phyloP scores from a whole-genome alignment of 192 early-diverging fungal genomes.

The Coemansia sp. region DNA sequence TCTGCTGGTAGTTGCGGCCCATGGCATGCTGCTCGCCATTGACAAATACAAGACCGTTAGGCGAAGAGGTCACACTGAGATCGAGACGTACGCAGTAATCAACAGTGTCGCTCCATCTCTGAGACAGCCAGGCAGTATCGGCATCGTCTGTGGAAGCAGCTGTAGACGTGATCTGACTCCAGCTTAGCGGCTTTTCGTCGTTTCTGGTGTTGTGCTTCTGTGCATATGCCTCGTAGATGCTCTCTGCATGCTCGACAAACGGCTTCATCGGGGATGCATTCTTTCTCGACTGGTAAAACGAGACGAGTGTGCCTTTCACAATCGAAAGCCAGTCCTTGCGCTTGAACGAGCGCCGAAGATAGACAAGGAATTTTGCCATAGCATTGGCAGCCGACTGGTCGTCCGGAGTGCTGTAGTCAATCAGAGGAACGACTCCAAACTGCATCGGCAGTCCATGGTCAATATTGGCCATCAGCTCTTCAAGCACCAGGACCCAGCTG shows the following conservation, averaged over 20 bases:
- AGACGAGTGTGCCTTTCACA: conserved; percentile 25
- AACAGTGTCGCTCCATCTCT: conserved; percentile 33
- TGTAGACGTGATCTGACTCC: conserved; percentile 28
- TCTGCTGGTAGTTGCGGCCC: conserved; percentile 61
- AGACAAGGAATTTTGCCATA: conserved; percentile 39
- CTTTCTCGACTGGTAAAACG: conserved; percentile 11
- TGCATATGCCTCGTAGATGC: conserved; percentile 25
- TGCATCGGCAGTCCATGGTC: conserved; percentile 77
- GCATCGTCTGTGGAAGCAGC: not conserved
- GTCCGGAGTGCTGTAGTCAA: conserved; percentile 35
- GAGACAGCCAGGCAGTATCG: conserved; percentile 18
- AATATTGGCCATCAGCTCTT: conserved; percentile 65
- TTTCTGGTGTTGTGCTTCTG: conserved; percentile 33
- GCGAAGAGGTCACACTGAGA: conserved; percentile 29
- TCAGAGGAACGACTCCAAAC: conserved; percentile 79
- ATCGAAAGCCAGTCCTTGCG: conserved; percentile 35
- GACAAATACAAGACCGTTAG: conserved; percentile 63
- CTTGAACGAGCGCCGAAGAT: conserved; percentile 42
- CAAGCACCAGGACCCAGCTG: conserved; percentile 60
- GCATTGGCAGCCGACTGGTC: conserved; percentile 21
- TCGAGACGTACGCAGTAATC: conserved; percentile 45
- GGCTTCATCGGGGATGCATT: not conserved
- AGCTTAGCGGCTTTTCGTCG: conserved; percentile 21
- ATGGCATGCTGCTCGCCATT: conserved; percentile 78
- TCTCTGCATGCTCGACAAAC: conserved; percentile 20